These are phyloP conservation scores for Candida silvatica DNA, from an alignment of 805 yeast genomes.

Conservation along the genomic window DNA sequence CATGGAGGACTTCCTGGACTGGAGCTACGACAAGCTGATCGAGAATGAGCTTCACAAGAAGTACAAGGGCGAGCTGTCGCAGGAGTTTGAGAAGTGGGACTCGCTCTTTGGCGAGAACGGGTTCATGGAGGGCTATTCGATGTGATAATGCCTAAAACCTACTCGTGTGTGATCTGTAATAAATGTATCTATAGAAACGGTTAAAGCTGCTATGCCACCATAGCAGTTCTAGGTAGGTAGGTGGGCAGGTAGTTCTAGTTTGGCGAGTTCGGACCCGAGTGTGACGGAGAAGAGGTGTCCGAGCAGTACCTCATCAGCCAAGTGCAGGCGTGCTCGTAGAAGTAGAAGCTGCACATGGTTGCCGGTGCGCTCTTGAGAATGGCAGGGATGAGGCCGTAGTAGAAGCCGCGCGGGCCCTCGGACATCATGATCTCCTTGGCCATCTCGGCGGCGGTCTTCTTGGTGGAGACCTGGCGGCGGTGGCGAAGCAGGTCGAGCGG, in stretches of 20 bases:
- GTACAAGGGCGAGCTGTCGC: constrained; percentile 64
- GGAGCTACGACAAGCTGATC: constrained; percentile 65
- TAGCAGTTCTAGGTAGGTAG: neutral
- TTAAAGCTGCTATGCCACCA: neutral
- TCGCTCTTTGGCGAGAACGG: constrained; percentile 27
- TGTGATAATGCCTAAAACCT: constrained; percentile 3
- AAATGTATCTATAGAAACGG: neutral
- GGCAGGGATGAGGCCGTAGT: constrained; percentile 67
- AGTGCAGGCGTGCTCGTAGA: constrained; percentile 23
- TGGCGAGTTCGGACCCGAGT: too few relatives aligned
- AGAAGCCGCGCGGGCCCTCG: constrained; percentile 64
- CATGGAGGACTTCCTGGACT: constrained; percentile 90
- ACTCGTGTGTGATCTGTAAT: too few relatives aligned
- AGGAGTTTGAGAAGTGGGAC: constrained; percentile 60
- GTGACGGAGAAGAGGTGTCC: too few relatives aligned
- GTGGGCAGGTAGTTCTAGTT: too few relatives aligned
- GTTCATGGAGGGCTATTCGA: constrained; percentile 13
- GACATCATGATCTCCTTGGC: constrained; percentile 30
- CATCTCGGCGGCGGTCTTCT: constrained; percentile 16
- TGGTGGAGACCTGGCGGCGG: constrained; percentile 52
- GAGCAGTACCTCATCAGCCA: constrained; percentile 13
- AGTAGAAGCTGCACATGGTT: constrained; percentile 30
- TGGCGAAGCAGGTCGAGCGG: constrained; percentile 83
- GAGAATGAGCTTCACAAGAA: constrained; percentile 57
- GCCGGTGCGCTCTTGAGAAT: constrained; percentile 76